Evolutionary conservation across 2,329 filamentous ascomycete genomes (phyloP), one percentile per base, ranked within the genome.

Genomic region (Exophiala sp.): DNA sequence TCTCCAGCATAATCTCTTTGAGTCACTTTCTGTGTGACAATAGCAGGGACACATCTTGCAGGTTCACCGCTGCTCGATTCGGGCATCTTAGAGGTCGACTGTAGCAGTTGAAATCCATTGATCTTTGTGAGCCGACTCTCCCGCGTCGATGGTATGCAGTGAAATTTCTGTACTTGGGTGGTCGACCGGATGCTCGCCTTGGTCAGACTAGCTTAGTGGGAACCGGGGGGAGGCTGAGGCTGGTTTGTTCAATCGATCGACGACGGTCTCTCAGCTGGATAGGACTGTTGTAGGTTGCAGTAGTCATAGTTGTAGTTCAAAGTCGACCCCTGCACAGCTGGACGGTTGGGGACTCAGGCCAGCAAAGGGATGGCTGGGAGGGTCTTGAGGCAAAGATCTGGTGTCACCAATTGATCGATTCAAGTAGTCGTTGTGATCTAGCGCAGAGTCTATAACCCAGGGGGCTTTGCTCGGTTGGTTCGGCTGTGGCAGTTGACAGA

Each of bases 311-410:
- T 37, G 29, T 22, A 48, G 52, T 45, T 43, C 44, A 43, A 43
- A 19, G 21, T 40, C 29, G 43, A 52, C 24, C 34, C 38, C 14
- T 30, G 48, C 48, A 27, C 43, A 51, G 43, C 42, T 41, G 52
- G 48, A 46, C 32, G 46, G 47, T 50, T 19, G 47, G 41, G 24
- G 10, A 5, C 24, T 27, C 6, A 10, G 5, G 19, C 3, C 19
- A 29, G 4, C 11, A 7, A 27, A 5, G 39, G 19, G 8, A 23
- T 34, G 22, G 11, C 9, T 18, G 35, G n/a, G 18, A 35, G 14
- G 19, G 29, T 22, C 19, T 46, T 19, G 43, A 18, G 21, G 34
- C 32, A 14, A 19, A 42, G 35, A 22, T 22, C 35, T 38, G 19
- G 16, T 32, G 3, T 3, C 8, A 32, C n/a, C 29, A 10, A n/a